Conservation (phyloP, 805 yeast species). For the Ogataea trehalophila region DNA sequence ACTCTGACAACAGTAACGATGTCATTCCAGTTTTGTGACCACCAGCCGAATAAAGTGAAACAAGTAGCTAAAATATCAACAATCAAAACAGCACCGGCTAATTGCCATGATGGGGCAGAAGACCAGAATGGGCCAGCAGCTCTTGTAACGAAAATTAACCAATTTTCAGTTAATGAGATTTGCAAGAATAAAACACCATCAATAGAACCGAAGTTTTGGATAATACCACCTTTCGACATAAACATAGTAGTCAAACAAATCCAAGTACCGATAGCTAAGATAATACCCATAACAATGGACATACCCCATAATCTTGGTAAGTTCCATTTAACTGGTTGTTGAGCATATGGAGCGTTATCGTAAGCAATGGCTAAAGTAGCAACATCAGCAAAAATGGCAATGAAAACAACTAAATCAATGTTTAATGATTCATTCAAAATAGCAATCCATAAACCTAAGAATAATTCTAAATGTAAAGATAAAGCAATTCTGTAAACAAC, state of each 20-base stretch:
- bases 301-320: conserved; percentile 96
- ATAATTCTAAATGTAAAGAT: conserved; percentile 89
- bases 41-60: conserved; percentile 94
- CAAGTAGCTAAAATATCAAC: conserved; percentile 91
- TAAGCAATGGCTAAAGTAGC: conserved; percentile 96
- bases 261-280: conserved; percentile 92
- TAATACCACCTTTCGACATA: conserved; percentile 85
- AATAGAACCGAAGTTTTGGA: conserved; percentile 91
- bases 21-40: conserved; percentile 97
- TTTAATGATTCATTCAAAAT: conserved; percentile 80
- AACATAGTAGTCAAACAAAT: conserved; percentile 92
- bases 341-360: conserved; percentile 95
- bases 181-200: conserved; percentile 93
- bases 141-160: conserved; percentile 96
- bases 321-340: conserved; percentile 94
- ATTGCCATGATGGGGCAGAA: conserved; percentile 93
- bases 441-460: conserved; percentile 96
- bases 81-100: conserved; percentile 85
- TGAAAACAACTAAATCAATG: conserved; percentile 90
- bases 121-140: conserved; percentile 99
- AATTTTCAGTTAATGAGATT: conserved; percentile 92
- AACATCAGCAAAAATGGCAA: conserved; percentile 96
- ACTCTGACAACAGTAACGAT: conserved; percentile 90
- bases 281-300: conserved; percentile 81
- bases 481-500: conserved; percentile 97